Evolutionary conservation across 2,329 filamentous ascomycete genomes (phyloP).

Genomic region (Huntiella bhutanensis): DNA sequence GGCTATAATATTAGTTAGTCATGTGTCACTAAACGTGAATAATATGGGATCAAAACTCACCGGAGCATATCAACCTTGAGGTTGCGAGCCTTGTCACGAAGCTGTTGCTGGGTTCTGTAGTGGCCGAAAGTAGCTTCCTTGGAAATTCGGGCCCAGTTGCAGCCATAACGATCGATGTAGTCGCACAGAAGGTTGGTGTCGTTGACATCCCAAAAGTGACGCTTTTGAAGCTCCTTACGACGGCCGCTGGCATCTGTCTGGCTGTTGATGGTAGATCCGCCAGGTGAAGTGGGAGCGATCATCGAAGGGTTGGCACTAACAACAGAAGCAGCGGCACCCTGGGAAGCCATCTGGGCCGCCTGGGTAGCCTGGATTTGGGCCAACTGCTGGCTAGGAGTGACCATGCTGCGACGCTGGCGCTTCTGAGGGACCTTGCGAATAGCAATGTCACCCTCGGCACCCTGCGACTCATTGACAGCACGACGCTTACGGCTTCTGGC

Average conservation of each 20-base stretch:
- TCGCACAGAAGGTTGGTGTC: constrained; percentile 10
- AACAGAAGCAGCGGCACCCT: not conserved
- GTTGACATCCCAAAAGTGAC: constrained; percentile 14
- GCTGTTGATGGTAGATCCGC: not conserved
- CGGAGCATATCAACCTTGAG: constrained; percentile 34
- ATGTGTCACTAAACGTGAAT: not conserved
- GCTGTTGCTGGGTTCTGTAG: constrained; percentile 33
- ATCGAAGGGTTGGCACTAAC: not conserved
- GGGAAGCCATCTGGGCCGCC: not conserved
- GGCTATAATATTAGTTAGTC: constrained; percentile 14
- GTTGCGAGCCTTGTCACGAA: constrained; percentile 39
- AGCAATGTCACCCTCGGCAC: constrained; percentile 1
- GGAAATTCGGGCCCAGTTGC: constrained; percentile 12
- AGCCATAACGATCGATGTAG: constrained; percentile 11
- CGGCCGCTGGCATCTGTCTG: constrained; percentile 9
- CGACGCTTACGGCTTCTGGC: constrained; percentile 10
- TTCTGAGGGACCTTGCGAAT: constrained; percentile 11
- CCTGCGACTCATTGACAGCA: not conserved
- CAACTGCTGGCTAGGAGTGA: constrained; percentile 8
- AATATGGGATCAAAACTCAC: constrained; percentile 15
- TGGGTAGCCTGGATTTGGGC: constrained; percentile 7
- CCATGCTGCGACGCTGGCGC: constrained; percentile 10
- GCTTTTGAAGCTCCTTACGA: constrained; percentile 10
- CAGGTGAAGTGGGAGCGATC: constrained; percentile 1
- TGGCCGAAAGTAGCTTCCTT: constrained; percentile 11